Conservation (phyloP, 1,139 yeast genomes). For the Diutina catenulata region DNA sequence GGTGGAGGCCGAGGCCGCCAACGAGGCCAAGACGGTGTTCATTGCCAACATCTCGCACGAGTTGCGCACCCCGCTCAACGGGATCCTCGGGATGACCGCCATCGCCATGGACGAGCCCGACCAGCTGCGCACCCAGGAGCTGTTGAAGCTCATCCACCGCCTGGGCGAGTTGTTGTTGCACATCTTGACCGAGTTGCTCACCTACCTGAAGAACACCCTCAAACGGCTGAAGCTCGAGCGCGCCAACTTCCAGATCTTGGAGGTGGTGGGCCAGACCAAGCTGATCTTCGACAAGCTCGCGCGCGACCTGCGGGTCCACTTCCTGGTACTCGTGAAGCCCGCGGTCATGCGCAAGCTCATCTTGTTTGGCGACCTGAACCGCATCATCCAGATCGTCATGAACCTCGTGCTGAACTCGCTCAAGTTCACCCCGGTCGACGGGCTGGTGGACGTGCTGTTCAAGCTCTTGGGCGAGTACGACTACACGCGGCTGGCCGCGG, state of each 20-base stretch:
- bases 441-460: slow-evolving; percentile 60
- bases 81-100: slow-evolving; percentile 92
- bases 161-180: slow-evolving; percentile 82
- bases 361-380: slow-evolving; percentile 72
- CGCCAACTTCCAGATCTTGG: slow-evolving; percentile 62
- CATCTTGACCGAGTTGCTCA: slow-evolving; percentile 76
- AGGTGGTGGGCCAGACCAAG: slow-evolving; percentile 71
- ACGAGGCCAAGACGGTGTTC: slow-evolving; percentile 88
- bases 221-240: slow-evolving; percentile 77
- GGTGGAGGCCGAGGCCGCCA: slow-evolving; percentile 84
- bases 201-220: slow-evolving; percentile 83
- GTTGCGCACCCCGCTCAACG: slow-evolving; percentile 87
- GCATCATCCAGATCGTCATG: slow-evolving; percentile 81
- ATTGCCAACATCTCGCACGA: slow-evolving; percentile 96
- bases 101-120: slow-evolving; percentile 83
- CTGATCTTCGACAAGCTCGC: slow-evolving; percentile 86
- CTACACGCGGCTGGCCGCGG: slow-evolving; percentile 23
- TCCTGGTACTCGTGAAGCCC: slow-evolving; percentile 49
- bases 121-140: slow-evolving; percentile 40
- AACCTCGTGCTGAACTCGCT: slow-evolving; percentile 78
- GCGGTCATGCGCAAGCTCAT: slow-evolving; percentile 48
- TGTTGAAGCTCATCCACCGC: slow-evolving; percentile 64
- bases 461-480: slow-evolving; percentile 66
- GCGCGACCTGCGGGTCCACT: slow-evolving; percentile 57
- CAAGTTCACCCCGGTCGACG: slow-evolving; percentile 83